Conservation (phyloP, 1,139 yeast genomes). For the Tardiomyces digboiensis region DNA sequence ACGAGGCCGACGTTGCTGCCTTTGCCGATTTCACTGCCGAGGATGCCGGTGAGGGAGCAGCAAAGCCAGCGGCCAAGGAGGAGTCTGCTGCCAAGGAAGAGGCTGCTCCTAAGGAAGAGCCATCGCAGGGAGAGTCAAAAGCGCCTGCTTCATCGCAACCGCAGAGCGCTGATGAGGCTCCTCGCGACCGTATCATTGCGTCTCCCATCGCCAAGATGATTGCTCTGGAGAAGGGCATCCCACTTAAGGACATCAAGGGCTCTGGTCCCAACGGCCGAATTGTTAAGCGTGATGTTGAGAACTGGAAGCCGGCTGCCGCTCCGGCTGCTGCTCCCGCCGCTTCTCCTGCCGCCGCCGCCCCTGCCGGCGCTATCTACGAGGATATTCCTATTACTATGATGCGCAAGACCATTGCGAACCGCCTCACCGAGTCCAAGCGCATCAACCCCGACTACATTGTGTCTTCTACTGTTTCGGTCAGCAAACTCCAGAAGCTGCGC, state of each 20-base stretch:
- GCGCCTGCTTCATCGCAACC: constrained; percentile 15
- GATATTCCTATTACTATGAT: constrained; percentile 84
- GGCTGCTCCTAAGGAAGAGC: constrained; percentile 6
- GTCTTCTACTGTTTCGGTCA: constrained; percentile 75
- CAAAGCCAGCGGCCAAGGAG: constrained; percentile 19
- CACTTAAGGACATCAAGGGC: constrained; percentile 79
- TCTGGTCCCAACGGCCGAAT: constrained; percentile 96
- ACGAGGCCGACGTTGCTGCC: constrained; percentile 73
- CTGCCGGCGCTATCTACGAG: constrained; percentile 50
- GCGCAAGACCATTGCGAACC: constrained; percentile 91
- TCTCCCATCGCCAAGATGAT: constrained; percentile 92
- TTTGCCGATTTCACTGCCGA: constrained; percentile 77
- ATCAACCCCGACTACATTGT: constrained; percentile 89
- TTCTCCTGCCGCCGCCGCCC: constrained; percentile 39
- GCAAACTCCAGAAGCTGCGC: constrained; percentile 87
- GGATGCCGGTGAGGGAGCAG: constrained; percentile 61
- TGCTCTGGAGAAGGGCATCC: constrained; percentile 88
- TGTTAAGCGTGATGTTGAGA: constrained; percentile 82
- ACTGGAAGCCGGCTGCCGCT: constrained; percentile 36
- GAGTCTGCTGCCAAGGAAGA: constrained; percentile 18
- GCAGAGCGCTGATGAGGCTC: constrained; percentile 11
- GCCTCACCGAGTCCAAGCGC: constrained; percentile 80
- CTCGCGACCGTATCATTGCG: constrained; percentile 70
- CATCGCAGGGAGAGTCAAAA: constrained; percentile 6
- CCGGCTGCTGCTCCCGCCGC: constrained; percentile 36